Evolutionary conservation across 2,329 filamentous ascomycete species (phyloP), one percentile per base, ranked within the genome.

Genomic region (Cladosporium sp.): DNA sequence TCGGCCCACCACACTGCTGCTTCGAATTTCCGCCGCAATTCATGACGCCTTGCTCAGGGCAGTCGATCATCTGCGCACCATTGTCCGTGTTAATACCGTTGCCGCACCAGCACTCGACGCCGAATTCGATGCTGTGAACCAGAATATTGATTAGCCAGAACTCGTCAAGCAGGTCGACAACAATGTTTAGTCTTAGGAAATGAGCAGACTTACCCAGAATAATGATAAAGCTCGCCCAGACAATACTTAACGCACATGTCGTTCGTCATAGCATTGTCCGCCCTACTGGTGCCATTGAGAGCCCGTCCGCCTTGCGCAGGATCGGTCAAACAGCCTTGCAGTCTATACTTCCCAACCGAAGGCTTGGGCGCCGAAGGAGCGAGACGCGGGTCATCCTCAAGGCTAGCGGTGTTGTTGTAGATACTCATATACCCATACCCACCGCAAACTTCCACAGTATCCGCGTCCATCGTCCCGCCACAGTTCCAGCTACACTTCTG

Each of bases 371-470:
- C 24, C 4, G 67, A 64, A 3, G 62, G 56, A 1, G 60, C 37
- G 52, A 62, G 66, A 2, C 45, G 36, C 1, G 61, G 61, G 51
- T 62, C 62, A 15, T 64, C 63, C 56, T 70, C 71, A 10, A 70
- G 39, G 35, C 61, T 67, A 1, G 68, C 63, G 1, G 69, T 71
- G 51, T 70, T 70, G 60, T 70, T 70, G 64, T 68, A 72, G 37
- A 70, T 58, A 45, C 62, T 65, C 49, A 70, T 69, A 53, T 65
- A 66, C 9, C 58, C 59, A 10, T 65, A 59, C 3, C 70, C 70
- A 19, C 70, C 70, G 40, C 71, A 72, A 20, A 69, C 57, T 39
- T 69, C 60, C 39, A 65, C 60, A 17, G 44, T 49, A 17, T 42
- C 37, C 36, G 55, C 57, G 10, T 64, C 60, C 56, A 69, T 62